Evolutionary conservation across 192 early-diverging fungal genomes (phyloP).

Genomic region (Coemansia sp.): DNA sequence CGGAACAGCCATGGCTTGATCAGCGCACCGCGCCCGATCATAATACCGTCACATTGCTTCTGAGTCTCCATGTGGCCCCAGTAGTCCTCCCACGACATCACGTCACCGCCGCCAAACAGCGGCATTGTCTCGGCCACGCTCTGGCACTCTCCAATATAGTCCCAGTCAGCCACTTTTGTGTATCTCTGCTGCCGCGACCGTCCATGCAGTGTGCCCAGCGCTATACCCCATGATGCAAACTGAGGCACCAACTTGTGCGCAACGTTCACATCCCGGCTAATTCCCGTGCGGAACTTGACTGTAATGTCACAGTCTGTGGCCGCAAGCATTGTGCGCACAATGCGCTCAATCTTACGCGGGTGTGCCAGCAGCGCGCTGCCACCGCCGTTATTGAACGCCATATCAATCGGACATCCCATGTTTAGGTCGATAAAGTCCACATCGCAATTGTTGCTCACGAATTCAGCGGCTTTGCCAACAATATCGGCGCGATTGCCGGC

Average conservation of each 20-base stretch:
- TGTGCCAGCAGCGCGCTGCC: constrained; percentile 80
- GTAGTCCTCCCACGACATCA: constrained; percentile 83
- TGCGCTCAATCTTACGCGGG: constrained; percentile 66
- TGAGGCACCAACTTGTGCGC: constrained; percentile 75
- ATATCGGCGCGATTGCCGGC: constrained; percentile 62
- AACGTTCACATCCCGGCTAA: constrained; percentile 58
- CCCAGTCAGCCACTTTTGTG: constrained; percentile 86
- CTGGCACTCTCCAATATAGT: constrained; percentile 75
- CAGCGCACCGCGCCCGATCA: constrained; percentile 90
- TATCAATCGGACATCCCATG: constrained; percentile 94
- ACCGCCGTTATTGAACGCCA: constrained; percentile 75
- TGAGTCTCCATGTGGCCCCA: constrained; percentile 61
- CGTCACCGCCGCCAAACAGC: constrained; percentile 83
- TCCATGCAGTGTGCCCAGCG: constrained; percentile 80
- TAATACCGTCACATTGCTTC: constrained; percentile 72
- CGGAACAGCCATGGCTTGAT: constrained; percentile 98
- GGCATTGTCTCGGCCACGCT: constrained; percentile 38
- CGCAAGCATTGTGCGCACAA: constrained; percentile 69
- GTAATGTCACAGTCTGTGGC: constrained; percentile 81
- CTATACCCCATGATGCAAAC: constrained; percentile 65
- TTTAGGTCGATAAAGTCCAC: constrained; percentile 97
- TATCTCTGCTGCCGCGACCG: constrained; percentile 91
- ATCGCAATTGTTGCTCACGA: constrained; percentile 62
- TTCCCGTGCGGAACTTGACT: constrained; percentile 86
- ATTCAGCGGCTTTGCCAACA: constrained; percentile 65